A percentile compares a stretch with the other conserved stretches of the same genome.
phyloP scores from a whole-genome alignment of 2,329 filamentous ascomycete species.

The Colletotrichum lindemuthianum region DNA sequence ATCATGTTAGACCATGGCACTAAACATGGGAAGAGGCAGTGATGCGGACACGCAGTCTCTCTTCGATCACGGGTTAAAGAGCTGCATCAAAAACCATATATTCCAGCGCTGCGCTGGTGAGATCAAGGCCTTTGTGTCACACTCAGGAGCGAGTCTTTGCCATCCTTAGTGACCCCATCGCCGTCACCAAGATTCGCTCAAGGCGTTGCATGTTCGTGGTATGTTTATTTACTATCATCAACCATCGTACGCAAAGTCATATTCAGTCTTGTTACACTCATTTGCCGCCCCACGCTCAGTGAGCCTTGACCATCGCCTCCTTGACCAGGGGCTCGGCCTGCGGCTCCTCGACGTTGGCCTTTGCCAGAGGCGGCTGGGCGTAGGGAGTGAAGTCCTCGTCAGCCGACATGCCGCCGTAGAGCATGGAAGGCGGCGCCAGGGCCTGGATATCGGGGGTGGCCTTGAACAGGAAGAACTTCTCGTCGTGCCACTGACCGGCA shows the following conservation, averaged over 20 bases:
- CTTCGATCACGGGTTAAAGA: too few species aligned
- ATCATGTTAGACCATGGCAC: too few species aligned
- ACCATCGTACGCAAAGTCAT: too few species aligned
- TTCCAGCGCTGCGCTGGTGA: too few species aligned
- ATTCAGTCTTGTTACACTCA: not conserved
- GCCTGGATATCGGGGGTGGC: constrained; percentile 47
- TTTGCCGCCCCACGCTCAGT: not conserved
- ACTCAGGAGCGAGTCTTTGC: too few species aligned
- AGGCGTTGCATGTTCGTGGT: not conserved
- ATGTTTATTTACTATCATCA: not conserved
- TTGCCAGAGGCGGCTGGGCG: constrained; percentile 21
- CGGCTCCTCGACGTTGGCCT: constrained; percentile 23
- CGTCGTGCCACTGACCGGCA: constrained; percentile 63
- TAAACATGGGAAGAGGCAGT: too few species aligned
- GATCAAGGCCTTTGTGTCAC: too few species aligned
- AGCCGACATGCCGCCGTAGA: constrained; percentile 58
- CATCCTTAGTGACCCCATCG: too few species aligned
- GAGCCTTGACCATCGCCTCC: constrained; percentile 29
- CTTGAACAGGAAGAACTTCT: constrained; percentile 49
- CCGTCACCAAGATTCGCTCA: too few species aligned
- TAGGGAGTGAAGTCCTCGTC: constrained; percentile 34
- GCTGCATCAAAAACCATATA: too few species aligned
- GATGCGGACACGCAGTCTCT: too few species aligned
- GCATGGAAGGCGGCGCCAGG: constrained; percentile 58
- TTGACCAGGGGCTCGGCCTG: constrained; percentile 27